Evolutionary conservation across 305 asterid species (phyloP), one percentile per base, ranked within the genome.

Genomic region (Nicotiana rustica): DNA sequence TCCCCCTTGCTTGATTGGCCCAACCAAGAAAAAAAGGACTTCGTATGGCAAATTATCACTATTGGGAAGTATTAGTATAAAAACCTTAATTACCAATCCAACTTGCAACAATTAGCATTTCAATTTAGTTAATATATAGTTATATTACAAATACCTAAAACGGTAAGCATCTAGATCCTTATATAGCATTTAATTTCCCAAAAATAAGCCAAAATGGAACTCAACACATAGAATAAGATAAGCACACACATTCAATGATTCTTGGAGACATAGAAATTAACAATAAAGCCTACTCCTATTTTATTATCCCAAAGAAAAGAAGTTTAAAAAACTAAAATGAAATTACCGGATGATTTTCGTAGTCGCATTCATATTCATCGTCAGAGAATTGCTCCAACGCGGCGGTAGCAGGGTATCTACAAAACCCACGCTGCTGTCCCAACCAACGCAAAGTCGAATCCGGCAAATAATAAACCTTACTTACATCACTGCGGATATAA

Each of bases 311-410:
- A 17, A 21, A 3, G 49, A 60, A 1, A 59, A 3, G 3, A 13
- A 69, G 8, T 41, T 41, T 9, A 49, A 25, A 14, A 2, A 57
- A 41, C 47, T 41, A 83, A 78, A 17, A 62, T 8, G 5, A 8
- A 83, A 83, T 83, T 93, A 96, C 99, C 81, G 96, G 95, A 84
- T 92, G 87, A 83, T 86, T 91, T 61, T 95, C 98, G 86, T 90
- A 92, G 86, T 96, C 98, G 85, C 99, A 96, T 85, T 96, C 98
- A 79, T 96, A 93, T 77, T 96, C 99, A 67, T 96, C 99, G 59
- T 96, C 99, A 3, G 99, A 96, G 88, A 93, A 96, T 91, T 96
- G 96, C 88, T 96, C 99, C 1, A 78, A 84, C 21, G 98, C 90
- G 14, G 62, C 62, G 8, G 18, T 75, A 49, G 41, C 62, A 49